These are phyloP conservation scores for Penicillium ucsense DNA, from an alignment of 495 filamentous ascomycete genomes.

Conservation along the genomic window DNA sequence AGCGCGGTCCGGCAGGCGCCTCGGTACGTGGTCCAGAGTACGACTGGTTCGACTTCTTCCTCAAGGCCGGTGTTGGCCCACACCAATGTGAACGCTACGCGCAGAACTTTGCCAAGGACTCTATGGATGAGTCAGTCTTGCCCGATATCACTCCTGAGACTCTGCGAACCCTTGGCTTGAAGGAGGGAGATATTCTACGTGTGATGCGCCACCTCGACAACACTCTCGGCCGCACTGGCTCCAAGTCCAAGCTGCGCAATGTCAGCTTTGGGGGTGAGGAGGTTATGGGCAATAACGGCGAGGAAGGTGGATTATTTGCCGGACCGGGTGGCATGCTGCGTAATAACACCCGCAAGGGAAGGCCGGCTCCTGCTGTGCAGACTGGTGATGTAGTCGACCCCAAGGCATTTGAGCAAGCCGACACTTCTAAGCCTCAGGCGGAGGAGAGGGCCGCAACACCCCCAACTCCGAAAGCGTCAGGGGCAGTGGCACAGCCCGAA, in stretches of 20 bases:
- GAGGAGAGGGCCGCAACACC: constrained; percentile 33
- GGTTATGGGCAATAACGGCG: constrained; percentile 36
- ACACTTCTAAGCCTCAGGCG: constrained; percentile 32
- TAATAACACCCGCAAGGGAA: constrained; percentile 92
- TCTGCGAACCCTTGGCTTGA: constrained; percentile 76
- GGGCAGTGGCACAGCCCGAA: constrained; percentile 11
- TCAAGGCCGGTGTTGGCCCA: constrained; percentile 79
- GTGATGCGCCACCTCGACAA: constrained; percentile 84
- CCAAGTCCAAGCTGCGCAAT: constrained; percentile 48
- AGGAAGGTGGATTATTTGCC: constrained; percentile 73
- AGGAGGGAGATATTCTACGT: constrained; percentile 92
- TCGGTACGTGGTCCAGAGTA: constrained; percentile 58
- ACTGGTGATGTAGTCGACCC: constrained; percentile 79
- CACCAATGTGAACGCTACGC: constrained; percentile 92
- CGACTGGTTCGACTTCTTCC: constrained; percentile 99
- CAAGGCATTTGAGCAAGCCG: constrained; percentile 68
- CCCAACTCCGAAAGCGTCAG: constrained; percentile 25
- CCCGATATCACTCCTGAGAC: constrained; percentile 76
- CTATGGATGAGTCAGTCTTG: constrained; percentile 87
- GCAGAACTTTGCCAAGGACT: constrained; percentile 75
- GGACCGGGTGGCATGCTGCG: constrained; percentile 78
- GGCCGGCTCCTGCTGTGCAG: constrained; percentile 75
- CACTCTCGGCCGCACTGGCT: constrained; percentile 58
- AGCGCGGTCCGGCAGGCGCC: constrained; percentile 36
- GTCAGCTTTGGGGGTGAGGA: constrained; percentile 53